phyloP scores from a whole-genome alignment of 805 yeast species.

The Middelhovenomyces tepae region DNA sequence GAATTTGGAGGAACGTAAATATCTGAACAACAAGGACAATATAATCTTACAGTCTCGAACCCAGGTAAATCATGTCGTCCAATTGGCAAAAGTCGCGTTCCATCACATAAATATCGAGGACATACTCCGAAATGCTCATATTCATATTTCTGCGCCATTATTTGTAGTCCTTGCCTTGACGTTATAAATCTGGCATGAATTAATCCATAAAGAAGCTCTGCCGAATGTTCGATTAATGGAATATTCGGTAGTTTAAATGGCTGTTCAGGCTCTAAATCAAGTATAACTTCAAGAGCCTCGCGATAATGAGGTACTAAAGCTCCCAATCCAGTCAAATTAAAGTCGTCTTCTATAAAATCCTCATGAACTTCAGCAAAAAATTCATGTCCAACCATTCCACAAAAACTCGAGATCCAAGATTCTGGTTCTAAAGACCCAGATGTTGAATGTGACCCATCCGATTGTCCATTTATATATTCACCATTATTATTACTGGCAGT shows the following conservation, averaged over 20 bases:
- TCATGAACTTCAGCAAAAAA: conserved; percentile 87
- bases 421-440: no score
- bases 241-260: conserved; percentile 56
- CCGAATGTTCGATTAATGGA: conserved; percentile 77
- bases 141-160: conserved; percentile 85
- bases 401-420: conserved; percentile 77
- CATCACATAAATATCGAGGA: conserved; percentile 82
- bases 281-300: conserved; percentile 82
- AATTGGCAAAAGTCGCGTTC: conserved; percentile 82
- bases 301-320: conserved; percentile 82
- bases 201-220: conserved; percentile 85
- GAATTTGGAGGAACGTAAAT: conserved; percentile 80
- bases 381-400: conserved; percentile 74
- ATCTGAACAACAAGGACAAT: conserved; percentile 92
- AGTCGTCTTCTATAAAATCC: conserved; percentile 93
- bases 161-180: conserved; percentile 80
- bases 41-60: conserved; percentile 80
- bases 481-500: no score
- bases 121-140: conserved; percentile 84
- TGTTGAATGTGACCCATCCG: no score
- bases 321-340: conserved; percentile 84
- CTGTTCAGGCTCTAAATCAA: conserved; percentile 66
- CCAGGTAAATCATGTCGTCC: conserved; percentile 91
- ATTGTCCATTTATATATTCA: no score
- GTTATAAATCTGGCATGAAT: conserved; percentile 89